A percentile compares a stretch with the other conserved stretches of the same genome.
Conservation (phyloP, 148 eudicot species). For the Dysphania ambrosioides region DNA sequence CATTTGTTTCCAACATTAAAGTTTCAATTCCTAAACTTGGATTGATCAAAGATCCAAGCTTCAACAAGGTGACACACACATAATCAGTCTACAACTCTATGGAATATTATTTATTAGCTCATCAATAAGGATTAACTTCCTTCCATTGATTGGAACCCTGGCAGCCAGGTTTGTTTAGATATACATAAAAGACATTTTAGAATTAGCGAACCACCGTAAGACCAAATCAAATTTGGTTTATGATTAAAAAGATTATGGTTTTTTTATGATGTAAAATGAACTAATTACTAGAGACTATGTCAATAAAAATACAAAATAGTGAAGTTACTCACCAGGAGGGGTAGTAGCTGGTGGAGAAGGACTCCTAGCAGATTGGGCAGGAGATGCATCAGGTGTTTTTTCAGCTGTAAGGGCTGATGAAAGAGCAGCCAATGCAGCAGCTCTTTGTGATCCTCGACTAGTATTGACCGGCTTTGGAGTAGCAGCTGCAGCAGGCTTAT, state of each 20-base stretch:
- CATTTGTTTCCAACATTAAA: too few species aligned
- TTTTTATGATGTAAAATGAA: neutral
- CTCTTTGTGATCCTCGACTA: conserved; percentile 77
- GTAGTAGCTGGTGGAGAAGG: conserved; percentile 51
- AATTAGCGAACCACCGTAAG: too few species aligned
- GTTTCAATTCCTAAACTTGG: too few species aligned
- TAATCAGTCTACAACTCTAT: too few species aligned
- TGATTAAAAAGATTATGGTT: neutral
- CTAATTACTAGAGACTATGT: too few species aligned
- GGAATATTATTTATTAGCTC: too few species aligned
- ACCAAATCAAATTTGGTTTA: neutral
- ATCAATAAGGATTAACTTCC: too few species aligned
- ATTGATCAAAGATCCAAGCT: too few species aligned
- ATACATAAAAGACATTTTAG: too few species aligned
- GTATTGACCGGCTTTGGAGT: conserved; percentile 43
- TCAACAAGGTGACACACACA: too few species aligned
- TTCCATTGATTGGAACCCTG: too few species aligned
- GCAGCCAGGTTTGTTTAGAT: too few species aligned
- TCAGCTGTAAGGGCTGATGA: conserved; percentile 90
- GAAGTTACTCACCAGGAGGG: conserved; percentile 49
- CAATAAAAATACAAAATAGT: neutral
- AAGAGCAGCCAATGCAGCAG: conserved; percentile 96
- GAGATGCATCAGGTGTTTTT: conserved; percentile 64
- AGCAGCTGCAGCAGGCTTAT: conserved; percentile 21
- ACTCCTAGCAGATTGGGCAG: conserved; percentile 54